Conservation (phyloP, 768 basidiomycete species). For the Harrya chromipes region DNA sequence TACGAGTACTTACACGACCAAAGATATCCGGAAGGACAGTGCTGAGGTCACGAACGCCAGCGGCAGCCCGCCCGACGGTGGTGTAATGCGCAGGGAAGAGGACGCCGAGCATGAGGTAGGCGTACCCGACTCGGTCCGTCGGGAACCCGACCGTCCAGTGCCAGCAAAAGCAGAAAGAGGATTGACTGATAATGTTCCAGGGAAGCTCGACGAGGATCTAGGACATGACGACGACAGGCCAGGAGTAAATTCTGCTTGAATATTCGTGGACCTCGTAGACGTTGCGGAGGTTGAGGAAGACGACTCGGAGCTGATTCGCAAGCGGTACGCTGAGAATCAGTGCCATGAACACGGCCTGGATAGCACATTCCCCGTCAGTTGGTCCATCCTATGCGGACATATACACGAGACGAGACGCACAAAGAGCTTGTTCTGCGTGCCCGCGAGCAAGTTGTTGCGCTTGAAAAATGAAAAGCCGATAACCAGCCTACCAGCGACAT, state of each 20-base stretch:
- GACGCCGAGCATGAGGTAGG: slow-evolving; percentile 51
- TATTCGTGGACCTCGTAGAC: slow-evolving; percentile 68
- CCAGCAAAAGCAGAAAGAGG: slow-evolving; percentile 63
- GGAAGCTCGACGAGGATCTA: slow-evolving; percentile 57
- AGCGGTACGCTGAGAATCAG: slow-evolving; percentile 50
- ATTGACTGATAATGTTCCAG: slow-evolving; percentile 57
- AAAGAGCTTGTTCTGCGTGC: slow-evolving; percentile 66
- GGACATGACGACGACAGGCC: slow-evolving; percentile 56
- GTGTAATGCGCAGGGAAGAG: no score
- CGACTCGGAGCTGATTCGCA: slow-evolving; percentile 61
- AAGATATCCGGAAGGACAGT: slow-evolving; percentile 1
- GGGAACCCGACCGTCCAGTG: slow-evolving; percentile 68
- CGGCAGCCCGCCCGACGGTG: no score
- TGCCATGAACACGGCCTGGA: slow-evolving; percentile 53
- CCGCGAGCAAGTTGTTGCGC: no score
- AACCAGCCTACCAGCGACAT: slow-evolving; percentile 50
- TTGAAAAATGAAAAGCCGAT: no score
- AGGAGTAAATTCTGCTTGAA: slow-evolving; percentile 62
- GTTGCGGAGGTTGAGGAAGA: slow-evolving; percentile 54
- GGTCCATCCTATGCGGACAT: neutral
- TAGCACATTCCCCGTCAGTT: neutral
- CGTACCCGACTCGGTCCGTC: slow-evolving; percentile 53
- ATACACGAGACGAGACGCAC: slow-evolving; percentile 38
- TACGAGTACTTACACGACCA: no score
- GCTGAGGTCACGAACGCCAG: slow-evolving; percentile 1